Evolutionary conservation across 352 stramenopile genomes (phyloP), one percentile per base, ranked within the genome.

Genomic region (Halophytophthora polymorphica): DNA sequence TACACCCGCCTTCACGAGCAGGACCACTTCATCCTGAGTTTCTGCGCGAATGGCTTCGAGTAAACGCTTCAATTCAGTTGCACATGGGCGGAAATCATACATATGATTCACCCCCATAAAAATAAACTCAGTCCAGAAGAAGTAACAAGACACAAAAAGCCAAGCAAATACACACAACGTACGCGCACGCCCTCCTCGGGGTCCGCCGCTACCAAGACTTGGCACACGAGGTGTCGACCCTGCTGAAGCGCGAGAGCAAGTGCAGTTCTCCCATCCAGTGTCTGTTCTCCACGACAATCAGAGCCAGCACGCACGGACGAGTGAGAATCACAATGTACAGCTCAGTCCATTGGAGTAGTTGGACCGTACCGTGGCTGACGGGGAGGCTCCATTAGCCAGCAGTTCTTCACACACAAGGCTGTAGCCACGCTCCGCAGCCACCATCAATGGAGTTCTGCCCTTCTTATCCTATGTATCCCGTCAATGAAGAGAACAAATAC

Each of bases 321-420:
- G 8, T 31, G 25, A 31, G 25, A 31, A 31, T 8, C 25, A 31
- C 8, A 8, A 31, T 10, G 25, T 8, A 31, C 25, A 10, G 25
- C 25, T 10, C 25, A 31, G 25, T 31, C 25, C 4, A 31, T 10
- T 10, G 4, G 4, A 31, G 4, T 8, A 4, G 8, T 31, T 31
- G 25, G 25, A 31, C 25, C 25, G 8, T 31, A 68, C 59, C 39
- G 60, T 31, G 3, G 47, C 40, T 13, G 63, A 68, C 29, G 47
- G 45, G 21, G 58, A 47, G 14, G 58, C 58, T 21, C 63, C 63
- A n/a, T 61, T 71, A 3, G 45, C 48, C 37, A 73, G 18, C 21
- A 73, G 45, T 37, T 69, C 59, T 48, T 73, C 64, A 43, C 64
- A 73, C 14, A 69, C 59, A n/a, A 69, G 51, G 44, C 60, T 69